Evolutionary conservation across 2,329 filamentous ascomycete genomes (phyloP), one percentile per base, ranked within the genome.

Genomic region (Talaromyces sp.): DNA sequence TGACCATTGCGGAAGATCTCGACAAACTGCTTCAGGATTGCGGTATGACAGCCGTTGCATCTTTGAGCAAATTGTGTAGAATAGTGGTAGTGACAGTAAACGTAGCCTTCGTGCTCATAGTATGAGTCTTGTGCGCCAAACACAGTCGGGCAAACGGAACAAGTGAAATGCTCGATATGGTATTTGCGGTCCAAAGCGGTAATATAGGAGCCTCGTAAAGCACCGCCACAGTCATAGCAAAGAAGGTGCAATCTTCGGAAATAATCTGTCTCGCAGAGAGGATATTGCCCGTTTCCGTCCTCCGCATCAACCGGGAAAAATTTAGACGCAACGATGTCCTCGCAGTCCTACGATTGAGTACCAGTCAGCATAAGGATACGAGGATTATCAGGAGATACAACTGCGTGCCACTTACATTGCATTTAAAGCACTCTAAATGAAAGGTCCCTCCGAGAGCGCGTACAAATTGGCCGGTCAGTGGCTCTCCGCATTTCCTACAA

Each of bases 11-110:
- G 88, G 77, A 92, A 99, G 63, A 99, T 97, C 75, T 99, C 94
- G 63, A 99, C 94, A 74, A 99, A 99, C 74, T 99, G 94, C 79
- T 99, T 99, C 50, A 99, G 81, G 64, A 99, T 99, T 57, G 94
- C 91, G 2, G 93, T 97, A 70, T 96, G 92, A 70, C 94, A 99
- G 65, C 94, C 94, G 74, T 96, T 96, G 75, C 94, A 99, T 59
- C 91, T 85, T 72, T 97, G 93, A 38, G 94, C 94, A 72, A 97
- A 97, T 70, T 92, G 91, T 17, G 94, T 99, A 12, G 93, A 97
- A 75, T 99, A 99, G 76, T 99, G 94, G 73, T 95, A 99, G 74
- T 99, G 94, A 75, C 94, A 99, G 75, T 96, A 99, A 27, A 99
- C 94, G 68, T 91, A 89, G 65, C 91, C 89, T 69, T 97, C 92